phyloP scores from a whole-genome alignment of 148 eudicot genomes.

The Amaranthus palmeri region DNA sequence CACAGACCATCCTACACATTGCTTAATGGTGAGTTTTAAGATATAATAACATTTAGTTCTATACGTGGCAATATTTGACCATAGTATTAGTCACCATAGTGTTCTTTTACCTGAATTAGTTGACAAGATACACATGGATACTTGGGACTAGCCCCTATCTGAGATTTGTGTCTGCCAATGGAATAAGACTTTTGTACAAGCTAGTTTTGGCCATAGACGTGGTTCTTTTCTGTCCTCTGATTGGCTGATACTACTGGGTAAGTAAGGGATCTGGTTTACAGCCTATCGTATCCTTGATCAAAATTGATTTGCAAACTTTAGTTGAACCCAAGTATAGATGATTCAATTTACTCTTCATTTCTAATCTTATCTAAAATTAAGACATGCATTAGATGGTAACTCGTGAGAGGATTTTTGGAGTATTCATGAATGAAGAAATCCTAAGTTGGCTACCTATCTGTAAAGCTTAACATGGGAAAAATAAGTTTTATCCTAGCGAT shows the following conservation, averaged over 20 bases:
- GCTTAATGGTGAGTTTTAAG: constrained; percentile 24
- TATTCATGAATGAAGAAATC: too few relatives aligned
- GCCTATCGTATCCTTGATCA: too few relatives aligned
- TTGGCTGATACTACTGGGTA: background rate
- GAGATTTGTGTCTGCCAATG: constrained; percentile 32
- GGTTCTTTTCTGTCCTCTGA: background rate
- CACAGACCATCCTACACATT: constrained; percentile 35
- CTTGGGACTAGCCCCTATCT: constrained; percentile 16
- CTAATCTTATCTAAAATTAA: too few relatives aligned
- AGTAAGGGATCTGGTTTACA: too few relatives aligned
- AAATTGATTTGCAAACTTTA: too few relatives aligned
- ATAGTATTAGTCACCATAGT: background rate
- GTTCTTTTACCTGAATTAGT: background rate
- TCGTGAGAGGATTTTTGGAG: too few relatives aligned
- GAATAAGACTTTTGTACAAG: constrained; percentile 11
- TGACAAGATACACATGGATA: constrained; percentile 21
- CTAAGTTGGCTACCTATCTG: too few relatives aligned
- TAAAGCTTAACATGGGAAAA: too few relatives aligned
- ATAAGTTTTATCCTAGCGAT: too few relatives aligned
- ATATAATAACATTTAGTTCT: constrained; percentile 17
- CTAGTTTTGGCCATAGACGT: constrained; percentile 4
- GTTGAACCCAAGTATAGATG: too few relatives aligned
- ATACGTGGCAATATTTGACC: constrained; percentile 16
- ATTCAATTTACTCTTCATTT: too few relatives aligned
- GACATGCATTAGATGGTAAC: too few relatives aligned